Evolutionary conservation across 2,329 filamentous ascomycete genomes (phyloP), one percentile per base, ranked within the genome.

Genomic region (Ophiocordyceps camponoti-floridani): DNA sequence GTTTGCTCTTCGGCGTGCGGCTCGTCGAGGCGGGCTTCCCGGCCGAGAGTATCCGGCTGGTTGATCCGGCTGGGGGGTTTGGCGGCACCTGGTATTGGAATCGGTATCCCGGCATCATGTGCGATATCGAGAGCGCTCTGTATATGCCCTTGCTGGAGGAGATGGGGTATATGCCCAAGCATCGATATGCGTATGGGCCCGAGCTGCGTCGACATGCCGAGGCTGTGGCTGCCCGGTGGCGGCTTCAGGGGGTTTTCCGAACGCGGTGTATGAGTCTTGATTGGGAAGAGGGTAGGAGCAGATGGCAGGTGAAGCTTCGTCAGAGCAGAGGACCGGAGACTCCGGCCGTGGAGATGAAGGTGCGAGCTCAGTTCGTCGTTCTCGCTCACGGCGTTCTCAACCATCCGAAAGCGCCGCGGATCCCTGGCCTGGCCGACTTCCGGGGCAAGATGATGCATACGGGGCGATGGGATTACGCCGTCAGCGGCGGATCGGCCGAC

Each of bases 111-210:
- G 68, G 67, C 0, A 53, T 70, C 8, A 62, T 63, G 49, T 79
- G 75, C 52, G 76, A 81, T 51, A 58, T 76, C 3, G 76, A 81
- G 55, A 64, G 65, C 44, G 77, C 73, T 50, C 62, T 67, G n/a
- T 80, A 79, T 51, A 56, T 79, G 57, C 74, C 75, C 4, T 56
- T 77, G 12, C 62, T 79, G 2, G 75, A 79, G 47, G 73, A 79
- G 55, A 75, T 65, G 2, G 68, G 68, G 0, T 77, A 75, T 51
- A 66, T 77, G 54, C 77, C 76, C 0, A 68, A 61, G 14, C 61
- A 71, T 40, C 63, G 64, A 40, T 73, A 70, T 48, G 57, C 64
- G 0, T 57, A 57, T 10, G 68, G 65, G 0, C 50, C 55, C 3
- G 70, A 73, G 44, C 42, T 72, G 8, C 58, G 63, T 1, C 54